These are phyloP conservation scores for Trichosporon sp. DNA, from an alignment of 1,284 basidiomycete species.

Conservation along the genomic window DNA sequence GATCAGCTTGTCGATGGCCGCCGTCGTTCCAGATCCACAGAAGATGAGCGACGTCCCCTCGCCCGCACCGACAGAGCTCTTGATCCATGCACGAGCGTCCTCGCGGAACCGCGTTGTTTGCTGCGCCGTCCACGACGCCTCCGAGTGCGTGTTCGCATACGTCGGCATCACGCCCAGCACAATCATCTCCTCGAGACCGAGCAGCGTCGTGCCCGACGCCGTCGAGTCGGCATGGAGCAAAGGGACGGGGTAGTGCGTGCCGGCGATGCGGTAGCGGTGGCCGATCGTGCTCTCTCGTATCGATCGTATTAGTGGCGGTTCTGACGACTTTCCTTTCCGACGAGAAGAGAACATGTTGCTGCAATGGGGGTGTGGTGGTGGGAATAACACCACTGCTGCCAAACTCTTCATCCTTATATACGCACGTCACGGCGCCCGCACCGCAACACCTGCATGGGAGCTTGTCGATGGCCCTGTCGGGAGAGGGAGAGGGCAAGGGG, in stretches of 20 bases:
- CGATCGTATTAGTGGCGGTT: background rate
- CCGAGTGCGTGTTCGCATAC: conserved; percentile 17
- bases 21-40: conserved; percentile 8
- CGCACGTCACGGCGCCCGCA: too few relatives aligned
- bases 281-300: conserved; percentile 3
- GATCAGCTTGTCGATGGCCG: conserved; percentile 10
- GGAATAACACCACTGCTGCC: background rate
- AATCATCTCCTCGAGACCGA: conserved; percentile 11
- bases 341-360: background rate
- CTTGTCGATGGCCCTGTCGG: too few relatives aligned
- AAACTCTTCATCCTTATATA: background rate
- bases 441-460: too few relatives aligned
- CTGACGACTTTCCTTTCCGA: background rate
- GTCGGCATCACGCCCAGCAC: conserved; percentile 6
- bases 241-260: background rate
- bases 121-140: conserved; percentile 4
- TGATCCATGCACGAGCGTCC: conserved; percentile 9
- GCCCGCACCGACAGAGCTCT: background rate
- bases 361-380: too few relatives aligned
- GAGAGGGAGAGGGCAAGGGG: too few relatives aligned
- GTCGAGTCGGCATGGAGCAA: conserved; percentile 10
- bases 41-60: conserved; percentile 1
- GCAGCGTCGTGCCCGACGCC: conserved; percentile 4
- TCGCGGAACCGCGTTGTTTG: conserved; percentile 9
- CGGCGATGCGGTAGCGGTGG: background rate